A percentile compares a stretch with the other conserved stretches of the same genome.
phyloP scores from a whole-genome alignment of 1,284 basidiomycete genomes.

The Trametes polyzona region DNA sequence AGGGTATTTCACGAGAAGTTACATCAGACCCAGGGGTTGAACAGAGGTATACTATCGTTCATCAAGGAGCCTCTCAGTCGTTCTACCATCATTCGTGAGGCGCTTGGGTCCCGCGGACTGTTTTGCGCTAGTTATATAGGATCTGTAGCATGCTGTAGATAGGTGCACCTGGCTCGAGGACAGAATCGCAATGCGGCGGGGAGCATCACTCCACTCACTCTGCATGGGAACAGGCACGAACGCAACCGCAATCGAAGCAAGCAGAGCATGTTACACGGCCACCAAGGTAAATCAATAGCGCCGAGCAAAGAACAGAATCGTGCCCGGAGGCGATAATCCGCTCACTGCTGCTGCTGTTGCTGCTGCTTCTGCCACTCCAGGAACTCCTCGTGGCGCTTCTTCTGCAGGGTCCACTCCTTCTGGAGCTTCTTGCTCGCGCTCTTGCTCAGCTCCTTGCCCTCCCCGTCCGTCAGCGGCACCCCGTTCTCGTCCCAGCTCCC shows the following conservation, averaged over 20 bases:
- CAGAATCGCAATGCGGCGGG: too few species aligned
- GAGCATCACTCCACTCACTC: not conserved
- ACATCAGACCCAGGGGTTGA: too few species aligned
- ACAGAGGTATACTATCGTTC: too few species aligned
- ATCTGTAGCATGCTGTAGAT: not conserved
- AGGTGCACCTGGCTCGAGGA: too few species aligned
- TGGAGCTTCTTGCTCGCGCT: conserved; percentile 77
- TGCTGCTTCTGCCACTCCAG: conserved; percentile 58
- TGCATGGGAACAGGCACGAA: not conserved
- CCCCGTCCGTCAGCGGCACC: conserved; percentile 81
- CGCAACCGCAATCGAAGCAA: not conserved
- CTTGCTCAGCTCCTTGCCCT: conserved; percentile 89
- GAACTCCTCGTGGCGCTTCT: conserved; percentile 80
- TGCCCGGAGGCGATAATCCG: not conserved
- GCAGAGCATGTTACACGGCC: not conserved
- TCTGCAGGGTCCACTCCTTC: conserved; percentile 82
- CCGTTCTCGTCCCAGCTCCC: conserved; percentile 86
- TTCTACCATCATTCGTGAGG: too few species aligned
- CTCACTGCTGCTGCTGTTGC: conserved; percentile 14
- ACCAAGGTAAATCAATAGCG: not conserved
- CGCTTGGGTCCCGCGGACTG: too few species aligned
- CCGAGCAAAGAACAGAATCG: not conserved
- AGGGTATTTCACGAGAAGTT: too few species aligned
- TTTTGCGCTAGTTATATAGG: too few species aligned
- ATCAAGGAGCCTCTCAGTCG: too few species aligned